Conservation (phyloP, 108 stramenopile species). For the Cyclotella baltica region DNA sequence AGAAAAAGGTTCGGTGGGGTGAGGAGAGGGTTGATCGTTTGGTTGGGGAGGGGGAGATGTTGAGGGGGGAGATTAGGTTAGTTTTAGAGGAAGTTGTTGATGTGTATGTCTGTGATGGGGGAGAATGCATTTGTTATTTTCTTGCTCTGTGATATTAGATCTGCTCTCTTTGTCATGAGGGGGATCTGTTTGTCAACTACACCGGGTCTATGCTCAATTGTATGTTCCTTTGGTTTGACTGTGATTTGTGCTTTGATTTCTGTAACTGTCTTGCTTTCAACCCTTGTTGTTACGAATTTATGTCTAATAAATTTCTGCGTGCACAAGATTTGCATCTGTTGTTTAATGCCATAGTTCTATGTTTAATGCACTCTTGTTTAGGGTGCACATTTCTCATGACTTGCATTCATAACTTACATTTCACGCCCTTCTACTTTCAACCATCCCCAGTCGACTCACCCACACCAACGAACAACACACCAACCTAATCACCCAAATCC, state of each 20-base stretch:
- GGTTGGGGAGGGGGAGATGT: slow-evolving; percentile 62
- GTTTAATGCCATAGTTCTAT: no score
- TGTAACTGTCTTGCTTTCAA: no score
- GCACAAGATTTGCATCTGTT: no score
- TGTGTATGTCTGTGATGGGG: slow-evolving; percentile 1
- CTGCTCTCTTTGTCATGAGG: background rate
- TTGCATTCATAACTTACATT: background rate
- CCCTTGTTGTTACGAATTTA: no score
- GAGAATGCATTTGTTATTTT: background rate
- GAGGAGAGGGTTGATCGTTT: slow-evolving; percentile 45
- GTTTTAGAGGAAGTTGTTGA: background rate
- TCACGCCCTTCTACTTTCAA: background rate
- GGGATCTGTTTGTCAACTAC: background rate
- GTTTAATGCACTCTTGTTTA: no score
- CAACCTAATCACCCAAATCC: slow-evolving; percentile 54
- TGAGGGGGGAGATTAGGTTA: slow-evolving; percentile 83
- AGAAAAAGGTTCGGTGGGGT: background rate
- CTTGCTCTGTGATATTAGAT: background rate
- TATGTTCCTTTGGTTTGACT: no score
- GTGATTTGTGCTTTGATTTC: no score
- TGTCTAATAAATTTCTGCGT: no score
- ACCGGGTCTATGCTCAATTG: no score
- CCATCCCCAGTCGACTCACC: slow-evolving; percentile 51
- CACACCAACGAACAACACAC: slow-evolving; percentile 59
- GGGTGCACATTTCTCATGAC: no score